A percentile compares a stretch with the other conserved stretches of the same genome.
These are phyloP conservation scores for Lichina pygmaea DNA, from an alignment of 495 filamentous ascomycete genomes.

Conservation along the genomic window DNA sequence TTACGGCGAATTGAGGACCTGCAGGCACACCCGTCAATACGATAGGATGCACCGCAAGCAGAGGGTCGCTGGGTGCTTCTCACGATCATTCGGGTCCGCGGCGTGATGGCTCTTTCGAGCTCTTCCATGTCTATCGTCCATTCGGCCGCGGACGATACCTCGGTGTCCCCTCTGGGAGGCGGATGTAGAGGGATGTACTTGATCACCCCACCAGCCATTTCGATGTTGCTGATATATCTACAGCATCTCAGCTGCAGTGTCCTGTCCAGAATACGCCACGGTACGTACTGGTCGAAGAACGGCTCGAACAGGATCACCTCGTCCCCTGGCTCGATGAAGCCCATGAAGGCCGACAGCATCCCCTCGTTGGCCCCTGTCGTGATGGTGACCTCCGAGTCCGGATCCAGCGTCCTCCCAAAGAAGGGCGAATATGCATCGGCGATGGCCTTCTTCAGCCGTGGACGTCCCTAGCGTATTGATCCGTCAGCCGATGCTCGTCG, in stretches of 20 bases:
- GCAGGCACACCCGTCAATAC: conserved; percentile 3
- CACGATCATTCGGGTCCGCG: conserved; percentile 85
- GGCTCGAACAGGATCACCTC: conserved; percentile 97
- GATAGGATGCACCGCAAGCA: neutral
- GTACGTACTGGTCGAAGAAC: conserved; percentile 78
- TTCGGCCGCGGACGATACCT: conserved; percentile 60
- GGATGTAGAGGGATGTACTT: conserved; percentile 85
- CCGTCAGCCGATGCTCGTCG: neutral
- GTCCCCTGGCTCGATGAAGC: conserved; percentile 75
- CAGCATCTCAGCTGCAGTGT: neutral
- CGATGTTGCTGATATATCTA: conserved; percentile 84
- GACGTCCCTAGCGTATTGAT: conserved; percentile 30
- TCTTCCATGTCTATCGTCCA: conserved; percentile 70
- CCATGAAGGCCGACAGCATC: conserved; percentile 95
- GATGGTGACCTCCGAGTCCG: conserved; percentile 76
- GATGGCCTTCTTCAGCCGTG: conserved; percentile 71
- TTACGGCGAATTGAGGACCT: conserved; percentile 21
- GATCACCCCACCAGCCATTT: conserved; percentile 87
- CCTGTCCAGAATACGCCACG: neutral
- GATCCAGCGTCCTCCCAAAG: conserved; percentile 55
- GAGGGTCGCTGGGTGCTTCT: neutral
- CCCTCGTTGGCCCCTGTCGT: conserved; percentile 94
- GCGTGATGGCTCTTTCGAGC: conserved; percentile 61
- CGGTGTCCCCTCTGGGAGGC: conserved; percentile 51
- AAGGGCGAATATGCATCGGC: conserved; percentile 69